Percentiles rank a stretch among this genome's conserved stretches.
phyloP scores from a whole-genome alignment of 2,329 filamentous ascomycete genomes.

The Hypomyces rosellus region DNA sequence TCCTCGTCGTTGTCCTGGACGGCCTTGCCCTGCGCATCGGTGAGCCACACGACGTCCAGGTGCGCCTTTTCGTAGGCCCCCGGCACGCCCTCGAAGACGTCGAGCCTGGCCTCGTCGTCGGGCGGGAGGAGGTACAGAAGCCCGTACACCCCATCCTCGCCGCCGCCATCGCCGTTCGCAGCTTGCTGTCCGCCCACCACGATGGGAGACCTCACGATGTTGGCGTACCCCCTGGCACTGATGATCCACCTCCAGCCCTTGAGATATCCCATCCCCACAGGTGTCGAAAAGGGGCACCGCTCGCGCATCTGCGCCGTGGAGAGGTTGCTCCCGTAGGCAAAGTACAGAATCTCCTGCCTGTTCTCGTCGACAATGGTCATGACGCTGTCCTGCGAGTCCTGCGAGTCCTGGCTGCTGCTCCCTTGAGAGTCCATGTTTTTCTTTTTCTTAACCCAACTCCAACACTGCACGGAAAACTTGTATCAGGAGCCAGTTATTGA shows the following conservation, averaged over 20 bases:
- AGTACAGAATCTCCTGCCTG: conserved; percentile 46
- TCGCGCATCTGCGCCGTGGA: conserved; percentile 57
- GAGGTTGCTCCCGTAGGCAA: conserved; percentile 67
- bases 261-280: conserved; percentile 53
- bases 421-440: conserved; percentile 23
- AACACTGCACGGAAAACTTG: no score
- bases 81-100: conserved; percentile 57
- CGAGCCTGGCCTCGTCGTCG: conserved; percentile 46
- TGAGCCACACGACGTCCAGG: conserved; percentile 27
- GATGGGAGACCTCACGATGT: no score
- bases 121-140: conserved; percentile 47
- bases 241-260: conserved; percentile 58
- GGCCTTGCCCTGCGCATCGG: conserved; percentile 16
- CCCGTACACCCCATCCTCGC: conserved; percentile 45
- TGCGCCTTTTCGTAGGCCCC: conserved; percentile 50
- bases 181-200: no score
- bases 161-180: no score
- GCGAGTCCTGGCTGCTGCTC: conserved; percentile 25
- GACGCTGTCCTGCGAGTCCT: conserved; percentile 29
- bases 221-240: conserved; percentile 61
- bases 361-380: conserved; percentile 30
- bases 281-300: conserved; percentile 53
- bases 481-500: no score
- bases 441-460: no score
- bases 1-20: conserved; percentile 12